Conservation (phyloP, 1,139 yeast genomes). For the Debaryomyces sp. region DNA sequence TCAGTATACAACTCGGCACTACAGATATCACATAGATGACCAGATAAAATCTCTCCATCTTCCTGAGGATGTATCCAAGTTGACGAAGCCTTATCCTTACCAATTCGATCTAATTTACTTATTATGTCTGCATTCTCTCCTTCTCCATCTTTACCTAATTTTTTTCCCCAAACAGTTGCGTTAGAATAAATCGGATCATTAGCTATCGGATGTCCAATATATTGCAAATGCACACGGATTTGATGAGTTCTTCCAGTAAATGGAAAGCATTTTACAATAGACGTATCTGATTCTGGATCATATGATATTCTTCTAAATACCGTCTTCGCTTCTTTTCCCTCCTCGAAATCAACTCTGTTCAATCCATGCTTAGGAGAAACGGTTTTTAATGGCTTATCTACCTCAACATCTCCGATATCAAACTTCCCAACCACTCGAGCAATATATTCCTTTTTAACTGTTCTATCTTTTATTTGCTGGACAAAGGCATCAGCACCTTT, state of each 20-base stretch:
- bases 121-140: constrained; percentile 52
- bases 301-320: constrained; percentile 59
- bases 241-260: constrained; percentile 94
- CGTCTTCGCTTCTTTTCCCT: constrained; percentile 69
- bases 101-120: constrained; percentile 58
- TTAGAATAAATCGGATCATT: constrained; percentile 87
- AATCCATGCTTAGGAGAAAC: constrained; percentile 79
- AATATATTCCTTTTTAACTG: constrained; percentile 78
- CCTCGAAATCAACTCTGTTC: constrained; percentile 62
- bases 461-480: constrained; percentile 71
- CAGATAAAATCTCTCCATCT: constrained; percentile 64
- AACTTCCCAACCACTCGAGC: constrained; percentile 89
- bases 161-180: constrained; percentile 69
- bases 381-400: constrained; percentile 72
- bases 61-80: constrained; percentile 65
- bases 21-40: constrained; percentile 65
- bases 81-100: constrained; percentile 67
- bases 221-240: constrained; percentile 88
- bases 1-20: constrained; percentile 78
- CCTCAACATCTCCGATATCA: constrained; percentile 53
- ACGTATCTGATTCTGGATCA: constrained; percentile 57
- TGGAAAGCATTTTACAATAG: constrained; percentile 84
- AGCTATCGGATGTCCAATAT: constrained; percentile 85
- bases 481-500: constrained; percentile 80
- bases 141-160: constrained; percentile 56